phyloP scores from a whole-genome alignment of 2,329 filamentous ascomycete genomes.

The Chaetothyriales sp. region DNA sequence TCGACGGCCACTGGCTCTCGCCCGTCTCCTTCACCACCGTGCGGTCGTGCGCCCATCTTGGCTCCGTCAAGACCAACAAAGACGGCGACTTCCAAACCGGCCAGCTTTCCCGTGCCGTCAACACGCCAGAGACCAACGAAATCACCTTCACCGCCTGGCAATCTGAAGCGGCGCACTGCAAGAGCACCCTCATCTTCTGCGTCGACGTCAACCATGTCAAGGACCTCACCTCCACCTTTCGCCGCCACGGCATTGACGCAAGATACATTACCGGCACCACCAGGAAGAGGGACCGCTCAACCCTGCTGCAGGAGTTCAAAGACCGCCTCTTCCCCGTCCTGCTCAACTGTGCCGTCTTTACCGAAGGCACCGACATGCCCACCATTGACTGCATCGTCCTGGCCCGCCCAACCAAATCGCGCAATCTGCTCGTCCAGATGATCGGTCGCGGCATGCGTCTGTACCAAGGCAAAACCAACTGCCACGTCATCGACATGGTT shows the following conservation, averaged over 20 bases:
- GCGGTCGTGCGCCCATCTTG: slow-evolving; percentile 65
- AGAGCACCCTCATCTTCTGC: slow-evolving; percentile 86
- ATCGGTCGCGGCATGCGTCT: slow-evolving; percentile 87
- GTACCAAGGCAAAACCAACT: slow-evolving; percentile 66
- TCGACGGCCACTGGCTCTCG: slow-evolving; percentile 81
- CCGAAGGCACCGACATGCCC: slow-evolving; percentile 93
- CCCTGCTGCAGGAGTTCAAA: slow-evolving; percentile 63
- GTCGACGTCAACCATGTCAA: slow-evolving; percentile 76
- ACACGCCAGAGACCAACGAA: slow-evolving; percentile 67
- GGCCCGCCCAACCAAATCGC: slow-evolving; percentile 74
- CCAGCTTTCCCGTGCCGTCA: slow-evolving; percentile 70
- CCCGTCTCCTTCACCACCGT: slow-evolving; percentile 93
- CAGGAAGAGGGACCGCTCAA: slow-evolving; percentile 50
- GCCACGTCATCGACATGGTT: slow-evolving; percentile 94
- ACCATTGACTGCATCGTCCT: slow-evolving; percentile 91
- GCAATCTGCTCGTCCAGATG: slow-evolving; percentile 95
- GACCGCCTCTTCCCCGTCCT: slow-evolving; percentile 68
- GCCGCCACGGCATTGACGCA: slow-evolving; percentile 65
- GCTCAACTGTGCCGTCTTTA: slow-evolving; percentile 91
- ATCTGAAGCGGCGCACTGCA: slow-evolving; percentile 47
- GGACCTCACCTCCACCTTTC: slow-evolving; percentile 62
- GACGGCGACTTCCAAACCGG: slow-evolving; percentile 67
- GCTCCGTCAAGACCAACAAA: slow-evolving; percentile 47
- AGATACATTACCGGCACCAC: slow-evolving; percentile 78
- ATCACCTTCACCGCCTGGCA: slow-evolving; percentile 79